Evolutionary conservation across 108 stramenopile genomes (phyloP).

Genomic region (Stephanodiscus minutulus): DNA sequence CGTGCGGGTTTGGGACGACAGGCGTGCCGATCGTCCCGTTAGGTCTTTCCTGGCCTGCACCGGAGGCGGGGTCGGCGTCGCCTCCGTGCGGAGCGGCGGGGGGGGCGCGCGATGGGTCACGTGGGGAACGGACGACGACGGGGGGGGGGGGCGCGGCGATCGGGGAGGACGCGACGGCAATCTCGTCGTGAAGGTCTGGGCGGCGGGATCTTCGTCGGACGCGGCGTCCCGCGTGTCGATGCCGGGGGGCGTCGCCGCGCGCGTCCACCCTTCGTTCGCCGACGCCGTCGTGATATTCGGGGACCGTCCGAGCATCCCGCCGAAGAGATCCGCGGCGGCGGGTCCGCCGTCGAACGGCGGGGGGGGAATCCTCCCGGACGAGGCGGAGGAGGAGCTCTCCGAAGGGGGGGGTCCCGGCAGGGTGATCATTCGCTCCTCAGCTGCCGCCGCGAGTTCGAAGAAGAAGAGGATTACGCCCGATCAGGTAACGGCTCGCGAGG

Average conservation of each 20-base stretch:
- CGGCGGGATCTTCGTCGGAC: not conserved
- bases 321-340: not conserved
- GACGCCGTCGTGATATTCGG: constrained; percentile 28
- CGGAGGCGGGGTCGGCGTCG: constrained; percentile 65
- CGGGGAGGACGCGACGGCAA: constrained; percentile 29
- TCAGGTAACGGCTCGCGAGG: not conserved
- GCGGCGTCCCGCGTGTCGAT: constrained; percentile 38
- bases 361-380: not conserved
- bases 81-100: constrained; percentile 27
- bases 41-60: constrained; percentile 54
- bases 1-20: constrained; percentile 69
- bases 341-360: not conserved
- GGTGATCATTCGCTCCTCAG: too few species aligned
- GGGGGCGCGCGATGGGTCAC: constrained; percentile 56
- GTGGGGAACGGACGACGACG: constrained; percentile 74
- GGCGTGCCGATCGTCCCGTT: constrained; percentile 51
- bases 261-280: constrained; percentile 30
- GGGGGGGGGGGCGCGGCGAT: too few species aligned
- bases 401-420: not conserved
- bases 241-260: constrained; percentile 31
- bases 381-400: not conserved
- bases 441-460: not conserved
- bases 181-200: constrained; percentile 70
- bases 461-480: not conserved
- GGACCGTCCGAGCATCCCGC: not conserved